These are phyloP conservation scores for Loxodes magnus DNA, from an alignment of 73 alveolate genomes.

Conservation along the genomic window DNA sequence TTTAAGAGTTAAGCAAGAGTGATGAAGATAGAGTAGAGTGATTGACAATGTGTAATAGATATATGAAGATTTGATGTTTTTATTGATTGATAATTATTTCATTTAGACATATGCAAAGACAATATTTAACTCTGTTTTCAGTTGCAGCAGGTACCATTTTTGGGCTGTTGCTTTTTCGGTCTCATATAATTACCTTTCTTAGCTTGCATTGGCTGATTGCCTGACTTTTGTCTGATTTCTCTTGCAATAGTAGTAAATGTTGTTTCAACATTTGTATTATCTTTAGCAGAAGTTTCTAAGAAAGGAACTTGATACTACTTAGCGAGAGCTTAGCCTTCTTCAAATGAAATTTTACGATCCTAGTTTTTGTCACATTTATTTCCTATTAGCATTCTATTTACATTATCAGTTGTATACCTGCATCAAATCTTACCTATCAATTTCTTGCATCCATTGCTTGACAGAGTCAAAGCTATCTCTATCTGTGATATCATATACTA, in stretches of 20 bases:
- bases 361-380: constrained; percentile 28
- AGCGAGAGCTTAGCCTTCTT: constrained; percentile 54
- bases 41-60: no score
- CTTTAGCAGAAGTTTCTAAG: constrained; percentile 78
- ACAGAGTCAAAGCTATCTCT: constrained; percentile 37
- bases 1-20: no score
- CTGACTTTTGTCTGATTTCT: constrained; percentile 22
- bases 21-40: no score
- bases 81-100: no score
- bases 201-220: no score
- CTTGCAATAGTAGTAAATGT: constrained; percentile 17
- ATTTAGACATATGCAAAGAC: no score
- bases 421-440: no score
- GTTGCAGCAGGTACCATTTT: no score
- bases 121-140: no score
- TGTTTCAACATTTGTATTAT: constrained; percentile 57
- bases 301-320: constrained; percentile 47
- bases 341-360: constrained; percentile 27
- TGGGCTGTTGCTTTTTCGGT: no score
- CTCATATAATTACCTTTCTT: no score
- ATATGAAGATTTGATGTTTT: no score
- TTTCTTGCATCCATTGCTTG: constrained; percentile 31
- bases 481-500: constrained; percentile 33
- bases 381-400: constrained; percentile 23
- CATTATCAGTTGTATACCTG: constrained; percentile 17